Conservation (phyloP, 345 rosid genomes). For the Eucalyptus curtisii region DNA sequence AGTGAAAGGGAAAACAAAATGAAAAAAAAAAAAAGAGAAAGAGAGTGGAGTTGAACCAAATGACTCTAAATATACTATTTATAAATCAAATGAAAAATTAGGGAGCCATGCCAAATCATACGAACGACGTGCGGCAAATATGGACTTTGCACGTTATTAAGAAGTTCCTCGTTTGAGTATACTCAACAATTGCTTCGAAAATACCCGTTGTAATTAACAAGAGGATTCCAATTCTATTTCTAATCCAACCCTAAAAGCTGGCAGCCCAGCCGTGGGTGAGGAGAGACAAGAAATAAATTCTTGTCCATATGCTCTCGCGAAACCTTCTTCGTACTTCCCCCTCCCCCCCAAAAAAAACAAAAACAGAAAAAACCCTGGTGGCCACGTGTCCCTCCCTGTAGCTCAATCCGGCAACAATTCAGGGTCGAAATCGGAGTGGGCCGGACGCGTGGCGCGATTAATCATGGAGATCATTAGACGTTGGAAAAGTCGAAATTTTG, state of each 20-base stretch:
- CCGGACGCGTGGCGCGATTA: not conserved
- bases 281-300: not conserved
- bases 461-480: not conserved
- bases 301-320: not conserved
- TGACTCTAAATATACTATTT: not conserved
- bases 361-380: not conserved
- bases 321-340: no score
- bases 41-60: no score
- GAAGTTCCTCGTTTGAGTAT: not conserved
- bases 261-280: not conserved
- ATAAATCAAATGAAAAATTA: not conserved
- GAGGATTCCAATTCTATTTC: not conserved
- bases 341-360: rapidly evolving
- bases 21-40: no score
- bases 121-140: not conserved
- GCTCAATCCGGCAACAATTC: not conserved
- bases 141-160: not conserved
- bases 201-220: not conserved
- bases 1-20: no score
- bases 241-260: not conserved
- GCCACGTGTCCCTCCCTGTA: not conserved
- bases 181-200: not conserved
- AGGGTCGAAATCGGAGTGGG: not conserved
- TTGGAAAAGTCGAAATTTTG: not conserved
- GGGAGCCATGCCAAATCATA: not conserved